Evolutionary conservation across 169 alveolate species (phyloP), one percentile per base, ranked within the genome.

Genomic region (Neospora caninum): DNA sequence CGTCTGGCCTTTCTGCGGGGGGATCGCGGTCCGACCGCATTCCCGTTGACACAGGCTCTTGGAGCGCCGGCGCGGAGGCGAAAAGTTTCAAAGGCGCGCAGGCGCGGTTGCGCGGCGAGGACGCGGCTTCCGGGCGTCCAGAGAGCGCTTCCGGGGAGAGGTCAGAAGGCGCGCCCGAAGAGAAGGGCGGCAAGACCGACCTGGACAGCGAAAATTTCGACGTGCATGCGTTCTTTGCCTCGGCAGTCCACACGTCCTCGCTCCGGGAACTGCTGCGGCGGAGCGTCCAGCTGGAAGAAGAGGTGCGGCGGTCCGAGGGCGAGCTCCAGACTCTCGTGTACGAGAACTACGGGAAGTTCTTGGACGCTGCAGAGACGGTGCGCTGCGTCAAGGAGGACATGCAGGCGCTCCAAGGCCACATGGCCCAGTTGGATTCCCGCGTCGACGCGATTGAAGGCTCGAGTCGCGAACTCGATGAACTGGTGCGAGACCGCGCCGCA

Each of bases 321-420:
- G 98, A 96, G 78, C 97, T 98, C 92, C 97, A 97, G 93, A 95
- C 98, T 31, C 93, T 98, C 41, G 99, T 98, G 1, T 98, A 97
- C 93, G 98, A 98, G 82, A 97, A 98, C 95, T 98, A 98, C 91
- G 96, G 94, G 45, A 97, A 97, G 93, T 98, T 98, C 96, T 96
- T 98, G 29, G 92, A 97, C 25, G 98, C 99, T 34, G 97, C 98
- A 36, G 98, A 97, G 88, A 95, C 98, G 18, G 96, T 98, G 22
- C 92, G 95, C 80, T 92, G 95, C 73, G 96, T 97, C 95, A 97
- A 97, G 80, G 83, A 91, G 49, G 67, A 92, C 73, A 96, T 97
- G 91, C 92, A 67, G 64, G 16, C 80, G 38, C 95, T 97, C 39
- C 96, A 95, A 80, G 91, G 88, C 25, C 93, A 95, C 93, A 92